Evolutionary conservation across 2,329 filamentous ascomycete species (phyloP), one percentile per base, ranked within the genome.

Genomic region (Myriosclerotinia scirpicola): DNA sequence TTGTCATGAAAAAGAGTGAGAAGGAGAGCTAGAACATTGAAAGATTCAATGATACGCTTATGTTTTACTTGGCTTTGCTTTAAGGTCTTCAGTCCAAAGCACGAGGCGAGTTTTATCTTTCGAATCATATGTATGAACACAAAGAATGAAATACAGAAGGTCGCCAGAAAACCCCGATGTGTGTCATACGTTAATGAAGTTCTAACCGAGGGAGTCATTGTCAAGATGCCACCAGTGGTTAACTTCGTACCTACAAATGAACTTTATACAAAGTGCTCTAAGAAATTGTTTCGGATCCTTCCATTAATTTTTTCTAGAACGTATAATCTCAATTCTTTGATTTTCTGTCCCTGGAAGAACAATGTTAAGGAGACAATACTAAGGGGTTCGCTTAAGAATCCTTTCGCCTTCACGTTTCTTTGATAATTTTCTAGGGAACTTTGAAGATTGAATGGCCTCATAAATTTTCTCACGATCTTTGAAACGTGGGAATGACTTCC

Each of bases 331-430:
- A 5, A 6, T 50, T 17, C 14, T 34, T 50, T 26, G 50, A n/a
- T 40, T 14, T 40, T 1, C 2, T 17, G 44, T 20, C n/a, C 1
- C 44, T 20, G 9, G 9, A 40, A 8, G 30, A 61, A 61, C 58
- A 61, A 61, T 61, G 12, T 50, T 40, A 61, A 61, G 58, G n/a
- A 26, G 44, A 60, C 56, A 60, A 60, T 60, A 60, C 56, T 50
- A 60, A 60, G 56, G 56, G 56, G 30, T 20, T 60, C 56, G 56
- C 56, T 60, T 60, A 60, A 48, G 26, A 12, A 26, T 26, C n/a
- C n/a, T 60, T 38, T 38, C 4, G 30, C n/a, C 42, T 17, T 48
- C 26, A 17, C 11, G 3, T 22, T 38, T 22, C 56, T 60, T 60
- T 60, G 30, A 60, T 38, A 17, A 7, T 12, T 50, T 60, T 60